A percentile compares a stretch with the other conserved stretches of the same genome.
These are phyloP conservation scores for Middelhovenomyces tepae DNA, from an alignment of 805 yeast genomes.

Conservation along the genomic window DNA sequence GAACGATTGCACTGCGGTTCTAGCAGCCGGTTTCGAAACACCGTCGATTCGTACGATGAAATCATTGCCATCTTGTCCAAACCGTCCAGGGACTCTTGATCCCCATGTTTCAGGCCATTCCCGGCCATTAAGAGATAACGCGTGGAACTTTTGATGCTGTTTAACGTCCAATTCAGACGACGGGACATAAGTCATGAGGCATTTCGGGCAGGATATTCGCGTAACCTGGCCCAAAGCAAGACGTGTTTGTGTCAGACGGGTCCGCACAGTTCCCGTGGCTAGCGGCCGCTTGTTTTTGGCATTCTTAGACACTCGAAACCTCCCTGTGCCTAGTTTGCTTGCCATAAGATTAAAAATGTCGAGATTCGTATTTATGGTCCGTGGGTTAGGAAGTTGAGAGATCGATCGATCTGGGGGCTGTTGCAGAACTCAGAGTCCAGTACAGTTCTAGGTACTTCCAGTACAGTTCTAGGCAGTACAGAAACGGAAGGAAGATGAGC, in stretches of 20 bases:
- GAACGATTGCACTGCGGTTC: conserved; percentile 25
- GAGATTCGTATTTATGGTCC: too few species aligned
- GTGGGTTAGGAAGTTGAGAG: too few species aligned
- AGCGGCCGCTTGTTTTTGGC: too few species aligned
- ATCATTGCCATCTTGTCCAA: background rate
- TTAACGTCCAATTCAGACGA: conserved; percentile 33
- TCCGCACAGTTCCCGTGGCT: too few species aligned
- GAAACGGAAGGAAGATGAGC: too few species aligned
- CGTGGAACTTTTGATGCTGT: conserved; percentile 42
- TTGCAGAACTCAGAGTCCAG: too few species aligned
- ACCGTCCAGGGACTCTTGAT: conserved; percentile 4
- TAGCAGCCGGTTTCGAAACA: conserved; percentile 16
- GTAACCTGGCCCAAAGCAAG: conserved; percentile 12
- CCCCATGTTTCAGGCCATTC: conserved; percentile 27
- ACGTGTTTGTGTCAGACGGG: conserved; percentile 17
- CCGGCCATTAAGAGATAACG: conserved; percentile 35
- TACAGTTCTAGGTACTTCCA: too few species aligned
- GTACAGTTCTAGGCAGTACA: too few species aligned
- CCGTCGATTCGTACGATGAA: conserved; percentile 23
- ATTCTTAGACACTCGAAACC: too few species aligned
- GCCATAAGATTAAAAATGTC: too few species aligned
- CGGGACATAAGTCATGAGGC: conserved; percentile 46
- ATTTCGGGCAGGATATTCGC: conserved; percentile 34
- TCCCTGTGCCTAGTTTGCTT: too few species aligned
- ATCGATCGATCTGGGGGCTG: too few species aligned